Evolutionary conservation across 83 land plant genomes (phyloP).

Genomic region (Diphasiastrum complanatum): DNA sequence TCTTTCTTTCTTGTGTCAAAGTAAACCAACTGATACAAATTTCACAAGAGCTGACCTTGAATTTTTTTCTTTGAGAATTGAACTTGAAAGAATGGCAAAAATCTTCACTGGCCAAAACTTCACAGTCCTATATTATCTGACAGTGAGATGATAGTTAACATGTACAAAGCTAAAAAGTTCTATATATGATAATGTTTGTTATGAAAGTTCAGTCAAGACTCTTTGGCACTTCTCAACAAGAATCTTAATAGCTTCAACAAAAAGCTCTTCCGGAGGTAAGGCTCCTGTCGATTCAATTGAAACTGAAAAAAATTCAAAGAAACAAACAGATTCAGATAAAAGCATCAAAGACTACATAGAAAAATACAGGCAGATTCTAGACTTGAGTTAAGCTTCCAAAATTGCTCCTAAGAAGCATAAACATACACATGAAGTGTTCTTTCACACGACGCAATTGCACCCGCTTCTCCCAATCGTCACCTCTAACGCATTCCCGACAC

Average conservation of each 20-base stretch:
- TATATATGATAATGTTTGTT: too few species aligned
- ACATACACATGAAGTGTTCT: constrained; percentile 90
- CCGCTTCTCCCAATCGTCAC: constrained; percentile 46
- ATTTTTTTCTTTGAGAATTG: too few species aligned
- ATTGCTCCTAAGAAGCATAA: neutral
- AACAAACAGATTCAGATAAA: constrained; percentile 6
- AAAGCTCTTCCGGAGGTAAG: constrained; percentile 72
- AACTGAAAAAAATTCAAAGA: constrained; percentile 38
- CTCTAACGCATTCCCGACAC: constrained; percentile 83
- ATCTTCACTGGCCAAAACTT: too few species aligned
- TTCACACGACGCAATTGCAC: constrained; percentile 74
- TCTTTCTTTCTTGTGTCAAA: too few species aligned
- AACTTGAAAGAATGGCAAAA: too few species aligned
- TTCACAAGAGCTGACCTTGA: too few species aligned
- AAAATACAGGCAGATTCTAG: constrained; percentile 1
- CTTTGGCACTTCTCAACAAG: constrained; percentile 75
- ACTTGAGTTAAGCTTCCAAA: neutral
- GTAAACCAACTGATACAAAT: too few species aligned
- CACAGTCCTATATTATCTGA: too few species aligned
- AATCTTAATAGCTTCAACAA: constrained; percentile 78
- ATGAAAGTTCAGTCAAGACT: constrained; percentile 72
- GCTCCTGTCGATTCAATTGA: constrained; percentile 78
- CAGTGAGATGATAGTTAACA: too few species aligned
- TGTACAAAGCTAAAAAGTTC: too few species aligned
- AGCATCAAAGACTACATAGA: neutral